phyloP scores from a whole-genome alignment of 306 rosid genomes.

The Fragaria nilgerrensis region DNA sequence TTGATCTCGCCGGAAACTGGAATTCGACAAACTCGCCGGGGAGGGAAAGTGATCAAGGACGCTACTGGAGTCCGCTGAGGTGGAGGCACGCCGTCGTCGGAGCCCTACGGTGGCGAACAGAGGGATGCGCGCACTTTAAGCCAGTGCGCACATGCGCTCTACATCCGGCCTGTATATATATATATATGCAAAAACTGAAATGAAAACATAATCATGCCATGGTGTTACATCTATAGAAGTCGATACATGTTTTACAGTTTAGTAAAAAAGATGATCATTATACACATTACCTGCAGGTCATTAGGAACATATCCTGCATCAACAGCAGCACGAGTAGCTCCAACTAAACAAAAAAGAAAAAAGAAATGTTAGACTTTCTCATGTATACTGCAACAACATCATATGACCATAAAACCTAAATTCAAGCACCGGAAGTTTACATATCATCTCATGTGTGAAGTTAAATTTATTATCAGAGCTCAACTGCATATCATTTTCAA shows the following conservation, averaged over 20 bases:
- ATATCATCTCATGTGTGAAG: background rate
- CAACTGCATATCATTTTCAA: conserved; percentile 1
- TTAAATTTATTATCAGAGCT: background rate
- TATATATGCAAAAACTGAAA: background rate
- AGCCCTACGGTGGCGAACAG: no score
- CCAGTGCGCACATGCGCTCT: no score
- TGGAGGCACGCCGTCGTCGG: no score
- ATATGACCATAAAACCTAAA: background rate
- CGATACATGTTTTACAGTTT: background rate
- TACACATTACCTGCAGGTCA: conserved; percentile 75
- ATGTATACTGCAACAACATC: background rate
- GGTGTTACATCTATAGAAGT: background rate
- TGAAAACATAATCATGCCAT: background rate
- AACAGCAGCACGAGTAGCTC: conserved; percentile 98
- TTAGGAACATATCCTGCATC: conserved; percentile 95
- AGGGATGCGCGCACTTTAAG: no score
- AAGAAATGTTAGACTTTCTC: conserved; percentile 26
- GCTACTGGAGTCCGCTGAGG: no score
- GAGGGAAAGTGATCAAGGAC: no score
- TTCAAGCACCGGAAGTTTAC: background rate
- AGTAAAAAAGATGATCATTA: background rate
- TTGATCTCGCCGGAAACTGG: no score
- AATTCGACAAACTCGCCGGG: no score
- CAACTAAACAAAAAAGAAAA: conserved; percentile 52
- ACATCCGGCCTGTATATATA: no score